Percentiles rank a stretch among this genome's conserved stretches.
Conservation (phyloP, 108 stramenopile genomes). For the Skeletonema tropicum region DNA sequence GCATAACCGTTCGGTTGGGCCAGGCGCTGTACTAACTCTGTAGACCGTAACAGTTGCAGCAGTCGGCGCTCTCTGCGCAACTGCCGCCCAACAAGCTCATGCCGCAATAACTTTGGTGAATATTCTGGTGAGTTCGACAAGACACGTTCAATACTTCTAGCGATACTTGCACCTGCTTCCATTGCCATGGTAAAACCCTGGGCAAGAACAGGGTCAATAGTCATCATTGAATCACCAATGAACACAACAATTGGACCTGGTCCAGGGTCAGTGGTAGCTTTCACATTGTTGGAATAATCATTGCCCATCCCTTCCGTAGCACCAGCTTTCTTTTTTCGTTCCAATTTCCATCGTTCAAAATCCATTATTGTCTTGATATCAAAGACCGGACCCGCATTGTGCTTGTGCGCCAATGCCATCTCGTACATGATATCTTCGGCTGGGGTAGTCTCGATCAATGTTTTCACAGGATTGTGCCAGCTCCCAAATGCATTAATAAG, state of each 20-base stretch:
- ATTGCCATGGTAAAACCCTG: slow-evolving; percentile 89
- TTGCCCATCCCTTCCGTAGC: not conserved
- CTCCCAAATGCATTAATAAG: slow-evolving; percentile 70
- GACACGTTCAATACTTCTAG: slow-evolving; percentile 42
- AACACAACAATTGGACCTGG: slow-evolving; percentile 72
- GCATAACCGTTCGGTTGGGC: slow-evolving; percentile 70
- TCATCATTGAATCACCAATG: slow-evolving; percentile 86
- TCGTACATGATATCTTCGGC: slow-evolving; percentile 81
- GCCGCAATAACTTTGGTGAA: slow-evolving; percentile 57
- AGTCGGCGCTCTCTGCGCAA: slow-evolving; percentile 55
- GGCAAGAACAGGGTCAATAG: slow-evolving; percentile 87
- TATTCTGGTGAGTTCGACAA: slow-evolving; percentile 41
- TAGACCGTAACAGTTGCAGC: slow-evolving; percentile 73
- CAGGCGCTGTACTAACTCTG: slow-evolving; percentile 81
- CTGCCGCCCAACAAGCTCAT: slow-evolving; percentile 58
- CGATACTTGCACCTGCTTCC: slow-evolving; percentile 77
- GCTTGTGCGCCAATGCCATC: slow-evolving; percentile 74
- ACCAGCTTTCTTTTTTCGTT: not conserved
- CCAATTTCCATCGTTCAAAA: slow-evolving; percentile 26
- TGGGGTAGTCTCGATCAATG: slow-evolving; percentile 78
- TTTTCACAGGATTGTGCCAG: slow-evolving; percentile 85
- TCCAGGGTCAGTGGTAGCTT: slow-evolving; percentile 32
- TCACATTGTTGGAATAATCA: not conserved
- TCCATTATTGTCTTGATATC: slow-evolving; percentile 64
- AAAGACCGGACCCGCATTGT: slow-evolving; percentile 67